A percentile compares a stretch with the other conserved stretches of the same genome.
Conservation (phyloP, 1,139 yeast species). For the Kurtzmaniella quercitrusa region DNA sequence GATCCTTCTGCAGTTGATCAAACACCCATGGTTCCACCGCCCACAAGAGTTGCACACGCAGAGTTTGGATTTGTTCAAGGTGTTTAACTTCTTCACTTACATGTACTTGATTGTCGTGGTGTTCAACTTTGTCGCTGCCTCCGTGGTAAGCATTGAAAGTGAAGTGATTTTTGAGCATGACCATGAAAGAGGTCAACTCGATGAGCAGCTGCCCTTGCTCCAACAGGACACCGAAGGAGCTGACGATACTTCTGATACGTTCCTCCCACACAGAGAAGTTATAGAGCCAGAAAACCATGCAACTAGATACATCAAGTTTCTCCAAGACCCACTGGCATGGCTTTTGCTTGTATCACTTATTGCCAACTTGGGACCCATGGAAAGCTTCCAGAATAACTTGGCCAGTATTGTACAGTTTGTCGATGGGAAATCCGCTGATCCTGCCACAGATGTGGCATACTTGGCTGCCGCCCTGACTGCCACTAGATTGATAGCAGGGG, state of each 20-base stretch:
- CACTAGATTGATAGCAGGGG: conserved; percentile 60
- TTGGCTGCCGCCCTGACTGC: conserved; percentile 39
- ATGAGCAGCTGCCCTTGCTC: conserved; percentile 6
- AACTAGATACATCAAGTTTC: conserved; percentile 45
- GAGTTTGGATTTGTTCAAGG: conserved; percentile 43
- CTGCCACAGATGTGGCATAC: conserved; percentile 43
- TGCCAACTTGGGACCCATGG: conserved; percentile 78
- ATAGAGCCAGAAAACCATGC: conserved; percentile 46
- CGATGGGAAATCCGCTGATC: conserved; percentile 32
- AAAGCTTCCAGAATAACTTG: conserved; percentile 81
- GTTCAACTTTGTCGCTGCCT: conserved; percentile 58
- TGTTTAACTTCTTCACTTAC: conserved; percentile 55
- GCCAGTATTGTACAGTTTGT: conserved; percentile 51
- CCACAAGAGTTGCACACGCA: conserved; percentile 15
- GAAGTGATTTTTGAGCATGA: conserved; percentile 35
- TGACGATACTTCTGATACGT: conserved; percentile 13
- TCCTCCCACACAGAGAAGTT: conserved; percentile 23
- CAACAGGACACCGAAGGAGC: too few species aligned
- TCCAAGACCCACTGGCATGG: conserved; percentile 64
- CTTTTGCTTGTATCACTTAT: conserved; percentile 59
- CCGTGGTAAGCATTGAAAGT: conserved; percentile 60
- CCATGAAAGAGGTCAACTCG: conserved; percentile 5
- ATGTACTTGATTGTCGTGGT: conserved; percentile 55
- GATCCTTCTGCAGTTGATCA: conserved; percentile 54
- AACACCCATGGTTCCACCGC: conserved; percentile 32